Evolutionary conservation across 495 filamentous ascomycete species (phyloP).

Genomic region (Bryoglossum gracile): DNA sequence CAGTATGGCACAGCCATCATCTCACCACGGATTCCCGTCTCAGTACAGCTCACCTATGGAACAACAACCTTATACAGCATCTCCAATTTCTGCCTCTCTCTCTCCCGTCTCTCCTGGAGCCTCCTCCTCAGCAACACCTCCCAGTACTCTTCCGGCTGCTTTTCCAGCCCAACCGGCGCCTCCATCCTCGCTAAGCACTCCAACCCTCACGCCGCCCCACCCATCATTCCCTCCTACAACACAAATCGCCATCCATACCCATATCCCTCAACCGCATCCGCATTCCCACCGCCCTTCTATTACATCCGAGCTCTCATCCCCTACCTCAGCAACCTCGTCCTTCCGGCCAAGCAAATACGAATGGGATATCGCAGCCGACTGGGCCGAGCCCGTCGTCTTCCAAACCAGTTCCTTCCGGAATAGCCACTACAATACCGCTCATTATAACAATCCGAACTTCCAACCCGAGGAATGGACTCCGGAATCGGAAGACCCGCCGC

Average conservation of each 20-base stretch:
- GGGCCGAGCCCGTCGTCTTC: conserved; percentile 41
- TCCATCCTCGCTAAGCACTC: conserved; percentile 32
- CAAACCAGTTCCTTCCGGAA: conserved; percentile 50
- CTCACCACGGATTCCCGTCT: conserved; percentile 18
- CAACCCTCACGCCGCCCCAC: conserved; percentile 19
- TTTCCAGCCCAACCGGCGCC: conserved; percentile 36
- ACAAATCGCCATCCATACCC: conserved; percentile 28
- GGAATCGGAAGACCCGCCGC: conserved; percentile 19
- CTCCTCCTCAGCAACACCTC: conserved; percentile 24
- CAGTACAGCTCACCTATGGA: conserved; percentile 17
- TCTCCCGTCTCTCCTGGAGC: conserved; percentile 26
- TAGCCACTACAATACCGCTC: conserved; percentile 72
- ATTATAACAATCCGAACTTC: conserved; percentile 79
- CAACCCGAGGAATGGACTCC: conserved; percentile 57
- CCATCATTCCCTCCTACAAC: conserved; percentile 22
- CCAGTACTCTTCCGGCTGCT: conserved; percentile 30
- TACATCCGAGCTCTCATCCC: conserved; percentile 11
- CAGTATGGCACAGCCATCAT: conserved; percentile 23
- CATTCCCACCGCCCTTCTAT: conserved; percentile 6
- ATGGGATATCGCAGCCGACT: conserved; percentile 33
- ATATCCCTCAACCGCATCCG: conserved; percentile 25
- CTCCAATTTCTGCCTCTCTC: conserved; percentile 20
- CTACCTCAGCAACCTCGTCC: conserved; percentile 13
- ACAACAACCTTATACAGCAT: conserved; percentile 15
- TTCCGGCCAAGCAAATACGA: conserved; percentile 33